Evolutionary conservation across 2,329 filamentous ascomycete species (phyloP).

Genomic region (Cladorrhinum sp.): DNA sequence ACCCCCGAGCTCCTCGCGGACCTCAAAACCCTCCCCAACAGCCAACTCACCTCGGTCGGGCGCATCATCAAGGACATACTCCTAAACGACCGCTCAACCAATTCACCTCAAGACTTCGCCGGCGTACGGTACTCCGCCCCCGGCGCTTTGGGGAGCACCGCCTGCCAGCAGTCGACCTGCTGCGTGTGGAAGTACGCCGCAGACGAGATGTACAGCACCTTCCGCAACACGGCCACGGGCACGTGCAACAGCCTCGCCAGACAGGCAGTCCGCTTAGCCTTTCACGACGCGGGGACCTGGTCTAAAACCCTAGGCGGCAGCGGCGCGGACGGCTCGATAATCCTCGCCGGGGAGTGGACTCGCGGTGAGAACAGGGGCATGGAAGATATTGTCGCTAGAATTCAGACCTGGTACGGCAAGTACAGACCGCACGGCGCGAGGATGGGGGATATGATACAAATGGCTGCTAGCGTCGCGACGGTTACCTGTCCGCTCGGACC

Average conservation of each 20-base stretch:
- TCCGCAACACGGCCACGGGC: not conserved
- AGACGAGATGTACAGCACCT: not conserved
- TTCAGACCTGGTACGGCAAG: slow-evolving; percentile 2
- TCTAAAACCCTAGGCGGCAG: slow-evolving; percentile 3
- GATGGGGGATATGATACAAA: slow-evolving; percentile 18
- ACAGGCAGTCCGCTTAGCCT: slow-evolving; percentile 15
- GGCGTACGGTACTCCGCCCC: not conserved
- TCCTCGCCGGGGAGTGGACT: slow-evolving; percentile 8
- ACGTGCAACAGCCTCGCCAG: slow-evolving; percentile 14
- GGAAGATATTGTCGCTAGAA: not conserved
- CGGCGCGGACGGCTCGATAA: slow-evolving; percentile 15
- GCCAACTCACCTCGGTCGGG: not conserved
- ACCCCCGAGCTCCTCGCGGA: slow-evolving; percentile 1
- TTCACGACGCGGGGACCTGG: slow-evolving; percentile 18
- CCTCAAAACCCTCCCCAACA: not conserved
- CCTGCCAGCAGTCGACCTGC: slow-evolving; percentile 9
- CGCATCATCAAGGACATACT: slow-evolving; percentile 11
- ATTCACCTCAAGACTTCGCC: not conserved
- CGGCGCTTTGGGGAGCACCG: not conserved
- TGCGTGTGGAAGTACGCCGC: slow-evolving; percentile 15
- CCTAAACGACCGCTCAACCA: not conserved
- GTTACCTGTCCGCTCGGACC: slow-evolving; percentile 15
- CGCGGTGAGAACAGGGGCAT: slow-evolving; percentile 11
- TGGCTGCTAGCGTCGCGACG: slow-evolving; percentile 10
- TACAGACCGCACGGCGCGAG: slow-evolving; percentile 4